Evolutionary conservation across 2,329 filamentous ascomycete genomes (phyloP), one percentile per base, ranked within the genome.

Genomic region (Stromatinia cepivora): DNA sequence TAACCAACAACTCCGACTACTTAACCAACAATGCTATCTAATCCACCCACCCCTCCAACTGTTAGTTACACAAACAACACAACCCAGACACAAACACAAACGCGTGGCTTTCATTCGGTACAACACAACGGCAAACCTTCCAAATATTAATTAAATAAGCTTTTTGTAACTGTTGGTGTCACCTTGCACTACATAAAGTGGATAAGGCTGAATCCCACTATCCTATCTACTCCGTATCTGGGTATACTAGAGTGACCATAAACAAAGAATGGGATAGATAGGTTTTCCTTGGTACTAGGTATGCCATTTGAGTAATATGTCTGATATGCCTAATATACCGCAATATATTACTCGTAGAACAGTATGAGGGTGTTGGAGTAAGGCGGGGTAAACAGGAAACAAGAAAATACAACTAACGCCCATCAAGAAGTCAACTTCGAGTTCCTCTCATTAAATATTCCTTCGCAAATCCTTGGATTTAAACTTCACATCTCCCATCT

Each of bases 61-160:
- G 22, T 58, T 25, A n/a, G 36, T 39, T 25, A 10, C 36, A 42
- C 13, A 25, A 34, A 34, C 34, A 34, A 34, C 34, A 5, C 34
- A 34, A 34, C 34, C 5, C 34, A 34, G n/a, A 34, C 34, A 25
- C 22, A 58, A 2, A 31, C 13, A 39, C 22, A 58, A 22, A 58
- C 6, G 22, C n/a, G 22, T 42, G n/a, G 36, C 56, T 58, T 34
- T 5, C 34, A 34, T 34, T 58, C 34, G 56, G 36, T 28, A 6
- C 56, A 3, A 58, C 17, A 22, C 42, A 58, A 58, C 36, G 22
- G 22, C 15, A 58, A 13, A 58, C 34, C 34, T 4, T 42, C 15
- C 34, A 13, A 58, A 58, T 22, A 58, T 42, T 13, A 58, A 15
- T 42, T 42, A 58, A 58, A 42, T 42, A 58, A 58, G 56, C 34